Percentiles rank a stretch among this genome's conserved stretches.
These are phyloP conservation scores for Fusarium tjaetaba DNA, from an alignment of 2,329 filamentous ascomycete genomes.

Conservation along the genomic window DNA sequence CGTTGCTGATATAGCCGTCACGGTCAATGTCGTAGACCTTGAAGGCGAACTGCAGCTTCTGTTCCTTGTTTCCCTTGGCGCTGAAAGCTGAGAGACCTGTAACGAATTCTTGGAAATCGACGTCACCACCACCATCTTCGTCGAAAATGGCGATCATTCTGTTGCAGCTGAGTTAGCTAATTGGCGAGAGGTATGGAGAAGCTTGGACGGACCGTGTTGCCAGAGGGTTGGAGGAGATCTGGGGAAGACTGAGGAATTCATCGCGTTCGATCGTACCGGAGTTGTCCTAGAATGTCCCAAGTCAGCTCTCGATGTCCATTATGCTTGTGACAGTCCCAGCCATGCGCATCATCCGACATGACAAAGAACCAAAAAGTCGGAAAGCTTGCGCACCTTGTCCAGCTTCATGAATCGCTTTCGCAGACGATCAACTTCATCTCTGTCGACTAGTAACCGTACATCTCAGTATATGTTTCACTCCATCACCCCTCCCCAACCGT, in stretches of 20 bases:
- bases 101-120: conserved; percentile 99
- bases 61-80: conserved; percentile 98
- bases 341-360: not conserved
- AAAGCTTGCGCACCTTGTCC: conserved; percentile 77
- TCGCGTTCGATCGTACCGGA: conserved; percentile 98
- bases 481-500: conserved; percentile 6
- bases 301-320: not conserved
- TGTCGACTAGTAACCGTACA: conserved; percentile 74
- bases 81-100: conserved; percentile 94
- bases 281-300: conserved; percentile 74
- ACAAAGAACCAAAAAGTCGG: conserved; percentile 2
- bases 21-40: conserved; percentile 99
- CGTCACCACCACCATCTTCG: conserved; percentile 96
- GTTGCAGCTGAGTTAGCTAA: conserved; percentile 23
- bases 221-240: conserved; percentile 97
- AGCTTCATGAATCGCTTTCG: conserved; percentile 99
- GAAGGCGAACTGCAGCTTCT: conserved; percentile 97
- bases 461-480: conserved; percentile 27
- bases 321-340: not conserved
- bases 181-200: not conserved
- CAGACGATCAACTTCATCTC: conserved; percentile 94
- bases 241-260: conserved; percentile 95
- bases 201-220: conserved; percentile 77
- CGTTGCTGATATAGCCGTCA: conserved; percentile 98
- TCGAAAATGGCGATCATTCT: conserved; percentile 99